Evolutionary conservation across 202 grass and related monocot species (phyloP).

Genomic region (Schoenoplectus tabernaemontani): DNA sequence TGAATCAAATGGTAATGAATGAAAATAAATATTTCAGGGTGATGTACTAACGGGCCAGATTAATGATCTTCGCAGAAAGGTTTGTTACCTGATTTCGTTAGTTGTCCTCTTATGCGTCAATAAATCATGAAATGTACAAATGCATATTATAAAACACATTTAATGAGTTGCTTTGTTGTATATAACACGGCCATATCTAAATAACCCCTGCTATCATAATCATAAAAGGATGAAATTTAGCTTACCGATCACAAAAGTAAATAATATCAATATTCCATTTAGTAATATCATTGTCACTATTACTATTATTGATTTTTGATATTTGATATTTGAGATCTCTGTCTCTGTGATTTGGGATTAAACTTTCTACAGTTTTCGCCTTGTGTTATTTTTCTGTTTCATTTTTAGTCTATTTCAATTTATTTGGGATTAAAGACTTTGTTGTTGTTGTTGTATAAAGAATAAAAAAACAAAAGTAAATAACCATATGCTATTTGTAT

Average conservation of each 20-base stretch:
- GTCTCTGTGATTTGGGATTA: too few relatives aligned
- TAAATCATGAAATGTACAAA: not conserved
- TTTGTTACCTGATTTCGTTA: conserved; percentile 14
- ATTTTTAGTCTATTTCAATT: too few relatives aligned
- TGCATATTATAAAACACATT: not conserved
- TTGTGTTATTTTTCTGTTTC: too few relatives aligned
- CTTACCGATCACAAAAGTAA: too few relatives aligned
- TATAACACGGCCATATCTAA: not conserved
- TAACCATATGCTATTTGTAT: not conserved
- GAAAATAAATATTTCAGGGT: conserved; percentile 35
- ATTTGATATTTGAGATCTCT: too few relatives aligned
- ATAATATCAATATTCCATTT: too few relatives aligned
- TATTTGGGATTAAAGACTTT: too few relatives aligned
- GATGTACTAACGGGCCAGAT: conserved; percentile 65
- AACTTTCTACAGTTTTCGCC: too few relatives aligned
- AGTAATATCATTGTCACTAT: too few relatives aligned
- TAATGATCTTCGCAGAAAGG: conserved; percentile 53
- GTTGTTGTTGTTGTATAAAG: too few relatives aligned
- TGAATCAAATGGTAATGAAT: not conserved
- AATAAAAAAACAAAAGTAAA: not conserved
- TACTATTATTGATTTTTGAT: too few relatives aligned
- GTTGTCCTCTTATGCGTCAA: not conserved
- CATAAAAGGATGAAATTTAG: not conserved
- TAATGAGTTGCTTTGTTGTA: not conserved
- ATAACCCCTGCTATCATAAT: not conserved